Evolutionary conservation across 371 early-diverging fungal genomes (phyloP).

Genomic region (Nematocida sp.): DNA sequence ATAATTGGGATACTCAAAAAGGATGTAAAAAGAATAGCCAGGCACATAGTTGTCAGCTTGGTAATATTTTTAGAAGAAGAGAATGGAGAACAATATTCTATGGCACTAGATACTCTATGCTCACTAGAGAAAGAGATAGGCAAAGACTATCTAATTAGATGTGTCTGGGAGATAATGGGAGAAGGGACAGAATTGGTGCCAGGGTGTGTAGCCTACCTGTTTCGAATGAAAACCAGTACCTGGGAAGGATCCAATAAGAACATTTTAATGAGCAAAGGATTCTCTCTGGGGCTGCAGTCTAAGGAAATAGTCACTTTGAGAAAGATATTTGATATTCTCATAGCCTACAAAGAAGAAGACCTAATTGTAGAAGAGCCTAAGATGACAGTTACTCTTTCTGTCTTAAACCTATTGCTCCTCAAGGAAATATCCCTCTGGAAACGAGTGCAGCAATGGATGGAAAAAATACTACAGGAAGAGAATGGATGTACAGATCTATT

Average conservation of each 20-base stretch:
- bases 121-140: slow-evolving; percentile 21
- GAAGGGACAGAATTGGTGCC: slow-evolving; percentile 51
- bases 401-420: slow-evolving; percentile 54
- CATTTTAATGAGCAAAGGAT: slow-evolving; percentile 5
- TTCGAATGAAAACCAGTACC: slow-evolving; percentile 28
- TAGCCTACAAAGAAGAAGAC: slow-evolving; percentile 40
- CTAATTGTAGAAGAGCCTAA: slow-evolving; percentile 35
- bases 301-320: slow-evolving; percentile 44
- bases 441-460: slow-evolving; percentile 56
- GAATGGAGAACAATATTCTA: slow-evolving; percentile 43
- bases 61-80: slow-evolving; percentile 60
- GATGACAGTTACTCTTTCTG: slow-evolving; percentile 11
- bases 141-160: slow-evolving; percentile 12
- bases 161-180: slow-evolving; percentile 38
- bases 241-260: neutral
- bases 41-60: slow-evolving; percentile 51
- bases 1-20: slow-evolving; percentile 38
- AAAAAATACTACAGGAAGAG: neutral
- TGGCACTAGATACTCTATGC: slow-evolving; percentile 30
- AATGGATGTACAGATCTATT: neutral
- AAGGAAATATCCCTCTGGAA: slow-evolving; percentile 60
- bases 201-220: slow-evolving; percentile 37
- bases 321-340: slow-evolving; percentile 36
- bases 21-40: slow-evolving; percentile 29
- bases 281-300: slow-evolving; percentile 20